Evolutionary conservation across 2,329 filamentous ascomycete species (phyloP).

Genomic region (Penicillium sp.): DNA sequence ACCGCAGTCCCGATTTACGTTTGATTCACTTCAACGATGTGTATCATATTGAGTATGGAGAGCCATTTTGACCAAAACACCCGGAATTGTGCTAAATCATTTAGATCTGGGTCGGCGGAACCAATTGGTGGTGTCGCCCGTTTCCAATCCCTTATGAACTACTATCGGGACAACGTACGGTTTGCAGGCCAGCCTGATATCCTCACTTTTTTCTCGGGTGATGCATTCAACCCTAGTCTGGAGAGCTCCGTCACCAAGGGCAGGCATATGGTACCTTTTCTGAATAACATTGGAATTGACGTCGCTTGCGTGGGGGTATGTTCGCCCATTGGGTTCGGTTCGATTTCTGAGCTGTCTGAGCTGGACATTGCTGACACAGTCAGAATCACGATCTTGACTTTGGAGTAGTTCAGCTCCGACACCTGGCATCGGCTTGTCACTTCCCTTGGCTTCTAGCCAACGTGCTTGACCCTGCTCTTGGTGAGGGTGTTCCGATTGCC

Average conservation of each 20-base stretch:
- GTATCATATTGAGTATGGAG: slow-evolving; percentile 73
- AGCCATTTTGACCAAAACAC: background rate
- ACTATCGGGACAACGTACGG: slow-evolving; percentile 66
- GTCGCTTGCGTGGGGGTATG: slow-evolving; percentile 79
- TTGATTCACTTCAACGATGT: slow-evolving; percentile 92
- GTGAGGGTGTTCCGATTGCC: slow-evolving; percentile 71
- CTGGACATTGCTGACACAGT: slow-evolving; percentile 11
- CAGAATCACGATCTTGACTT: slow-evolving; percentile 93
- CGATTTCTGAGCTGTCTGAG: background rate
- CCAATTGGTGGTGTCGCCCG: slow-evolving; percentile 79
- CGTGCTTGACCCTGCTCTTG: slow-evolving; percentile 79
- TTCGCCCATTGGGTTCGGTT: slow-evolving; percentile 20
- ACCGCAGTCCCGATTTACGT: slow-evolving; percentile 66
- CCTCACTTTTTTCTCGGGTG: slow-evolving; percentile 83
- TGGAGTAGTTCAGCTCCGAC: slow-evolving; percentile 75
- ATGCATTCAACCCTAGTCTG: slow-evolving; percentile 88
- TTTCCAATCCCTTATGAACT: slow-evolving; percentile 75
- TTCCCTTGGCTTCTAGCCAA: slow-evolving; percentile 93
- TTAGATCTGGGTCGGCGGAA: slow-evolving; percentile 66
- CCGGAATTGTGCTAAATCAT: background rate
- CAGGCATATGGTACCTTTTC: slow-evolving; percentile 81
- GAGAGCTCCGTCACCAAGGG: slow-evolving; percentile 90
- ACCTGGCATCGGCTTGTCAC: slow-evolving; percentile 70
- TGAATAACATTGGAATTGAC: slow-evolving; percentile 76
- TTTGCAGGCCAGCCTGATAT: slow-evolving; percentile 66